Conservation (phyloP, 192 early-diverging fungal species). For the Phycomyces blakesleeanus region DNA sequence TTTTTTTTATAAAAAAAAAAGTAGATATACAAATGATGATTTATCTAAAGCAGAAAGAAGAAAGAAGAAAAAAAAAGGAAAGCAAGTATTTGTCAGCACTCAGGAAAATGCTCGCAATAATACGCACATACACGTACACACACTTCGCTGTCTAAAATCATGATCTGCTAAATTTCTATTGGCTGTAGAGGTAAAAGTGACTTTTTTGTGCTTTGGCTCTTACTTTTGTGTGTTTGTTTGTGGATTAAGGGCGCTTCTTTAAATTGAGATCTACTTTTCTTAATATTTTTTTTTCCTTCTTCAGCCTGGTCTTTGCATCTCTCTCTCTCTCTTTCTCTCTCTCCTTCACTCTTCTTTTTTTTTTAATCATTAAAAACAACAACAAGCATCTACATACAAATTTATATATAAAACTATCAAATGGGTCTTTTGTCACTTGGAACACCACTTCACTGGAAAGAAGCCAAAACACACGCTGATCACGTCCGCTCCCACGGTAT, state of each 20-base stretch:
- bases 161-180: neutral
- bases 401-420: no score
- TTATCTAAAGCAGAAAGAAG: no score
- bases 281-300: neutral
- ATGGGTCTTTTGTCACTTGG: conserved; percentile 96
- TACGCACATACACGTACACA: no score
- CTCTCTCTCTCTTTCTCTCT: conserved; percentile 9
- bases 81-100: no score
- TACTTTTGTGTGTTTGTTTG: neutral
- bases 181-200: neutral
- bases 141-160: neutral
- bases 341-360: conserved; percentile 3
- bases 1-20: no score
- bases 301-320: neutral
- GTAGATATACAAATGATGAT: no score
- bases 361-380: no score
- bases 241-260: neutral
- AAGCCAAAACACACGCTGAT: conserved; percentile 78
- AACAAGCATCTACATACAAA: no score
- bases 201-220: neutral
- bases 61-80: no score
- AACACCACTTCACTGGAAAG: conserved; percentile 95
- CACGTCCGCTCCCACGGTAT: conserved; percentile 93
- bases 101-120: no score
- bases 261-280: neutral